These are phyloP conservation scores for Opeltia flavorubescens DNA, from an alignment of 495 filamentous ascomycete genomes.

Conservation along the genomic window DNA sequence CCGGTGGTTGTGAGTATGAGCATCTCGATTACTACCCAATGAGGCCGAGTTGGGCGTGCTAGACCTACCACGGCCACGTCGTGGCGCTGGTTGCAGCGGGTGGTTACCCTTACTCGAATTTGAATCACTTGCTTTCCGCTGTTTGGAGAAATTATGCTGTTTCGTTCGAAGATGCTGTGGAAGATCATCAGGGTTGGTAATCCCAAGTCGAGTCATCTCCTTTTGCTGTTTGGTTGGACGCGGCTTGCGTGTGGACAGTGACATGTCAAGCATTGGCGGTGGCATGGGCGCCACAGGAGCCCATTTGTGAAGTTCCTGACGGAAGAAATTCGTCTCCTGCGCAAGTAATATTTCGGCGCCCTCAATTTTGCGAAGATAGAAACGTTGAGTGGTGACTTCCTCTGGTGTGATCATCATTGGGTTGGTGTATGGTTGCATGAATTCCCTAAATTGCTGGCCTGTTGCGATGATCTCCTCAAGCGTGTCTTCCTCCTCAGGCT, in stretches of 20 bases:
- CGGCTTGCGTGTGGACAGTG: constrained; percentile 90
- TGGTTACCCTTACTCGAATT: constrained; percentile 13
- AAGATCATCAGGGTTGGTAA: constrained; percentile 77
- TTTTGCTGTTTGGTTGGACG: constrained; percentile 96
- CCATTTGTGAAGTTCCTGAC: constrained; percentile 93
- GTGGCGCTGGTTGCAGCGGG: constrained; percentile 12
- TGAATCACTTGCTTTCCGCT: constrained; percentile 22
- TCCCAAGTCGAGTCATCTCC: constrained; percentile 73
- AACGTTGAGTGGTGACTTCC: constrained; percentile 82
- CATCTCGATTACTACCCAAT: constrained; percentile 9
- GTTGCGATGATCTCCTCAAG: constrained; percentile 72
- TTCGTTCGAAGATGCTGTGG: constrained; percentile 69
- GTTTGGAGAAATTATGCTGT: constrained; percentile 41
- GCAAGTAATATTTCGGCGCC: constrained; percentile 88
- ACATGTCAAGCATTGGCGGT: constrained; percentile 70
- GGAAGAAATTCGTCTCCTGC: constrained; percentile 93
- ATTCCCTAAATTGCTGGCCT: constrained; percentile 70
- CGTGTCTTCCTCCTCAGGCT: constrained; percentile 84
- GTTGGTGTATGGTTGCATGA: constrained; percentile 68
- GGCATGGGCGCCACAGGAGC: constrained; percentile 73
- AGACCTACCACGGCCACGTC: constrained; percentile 7
- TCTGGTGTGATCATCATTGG: constrained; percentile 64
- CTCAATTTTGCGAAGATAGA: constrained; percentile 96
- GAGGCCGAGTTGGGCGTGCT: constrained; percentile 15
- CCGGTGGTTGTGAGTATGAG: constrained; percentile 12